Conservation (phyloP, 2,329 filamentous ascomycete genomes). For the Epichloe sibirici region DNA sequence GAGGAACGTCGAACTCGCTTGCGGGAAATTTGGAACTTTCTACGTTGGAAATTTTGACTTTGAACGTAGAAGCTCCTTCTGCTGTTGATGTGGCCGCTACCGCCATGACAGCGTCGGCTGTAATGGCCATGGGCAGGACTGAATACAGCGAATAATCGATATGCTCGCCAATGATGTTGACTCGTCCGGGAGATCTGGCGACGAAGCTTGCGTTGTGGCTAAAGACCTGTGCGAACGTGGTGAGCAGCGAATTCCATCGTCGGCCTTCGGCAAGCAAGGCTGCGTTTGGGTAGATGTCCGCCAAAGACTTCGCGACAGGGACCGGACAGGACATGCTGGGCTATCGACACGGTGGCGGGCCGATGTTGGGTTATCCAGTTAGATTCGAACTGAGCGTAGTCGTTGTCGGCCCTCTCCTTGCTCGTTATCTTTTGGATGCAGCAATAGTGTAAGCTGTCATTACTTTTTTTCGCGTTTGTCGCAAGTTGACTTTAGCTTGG, state of each 20-base stretch:
- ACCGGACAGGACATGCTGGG: constrained; percentile 43
- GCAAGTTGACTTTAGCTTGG: neutral
- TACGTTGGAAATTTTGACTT: constrained; percentile 70
- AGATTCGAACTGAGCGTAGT: too few species aligned
- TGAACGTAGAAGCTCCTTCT: constrained; percentile 41
- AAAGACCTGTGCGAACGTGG: constrained; percentile 59
- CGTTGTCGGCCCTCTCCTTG: too few species aligned
- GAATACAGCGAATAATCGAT: constrained; percentile 98
- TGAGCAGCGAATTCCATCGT: constrained; percentile 65
- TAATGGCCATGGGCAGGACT: constrained; percentile 90
- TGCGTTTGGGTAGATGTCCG: constrained; percentile 73
- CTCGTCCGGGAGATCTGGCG: constrained; percentile 79
- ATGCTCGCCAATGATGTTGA: constrained; percentile 98
- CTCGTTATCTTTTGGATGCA: neutral
- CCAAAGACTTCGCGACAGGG: constrained; percentile 61
- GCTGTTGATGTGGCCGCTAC: constrained; percentile 46
- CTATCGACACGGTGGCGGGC: neutral
- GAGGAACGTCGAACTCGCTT: constrained; percentile 60
- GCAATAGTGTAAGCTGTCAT: neutral
- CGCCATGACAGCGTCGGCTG: constrained; percentile 80
- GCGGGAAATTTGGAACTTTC: constrained; percentile 62
- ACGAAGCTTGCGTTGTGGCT: constrained; percentile 65
- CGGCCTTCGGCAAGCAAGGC: constrained; percentile 53
- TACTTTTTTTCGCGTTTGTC: neutral
- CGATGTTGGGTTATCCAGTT: neutral